Evolutionary conservation across 225 moss, liverwort and hornwort species (phyloP), one percentile per base, ranked within the genome.

Genomic region (Physcomitrium patens): DNA sequence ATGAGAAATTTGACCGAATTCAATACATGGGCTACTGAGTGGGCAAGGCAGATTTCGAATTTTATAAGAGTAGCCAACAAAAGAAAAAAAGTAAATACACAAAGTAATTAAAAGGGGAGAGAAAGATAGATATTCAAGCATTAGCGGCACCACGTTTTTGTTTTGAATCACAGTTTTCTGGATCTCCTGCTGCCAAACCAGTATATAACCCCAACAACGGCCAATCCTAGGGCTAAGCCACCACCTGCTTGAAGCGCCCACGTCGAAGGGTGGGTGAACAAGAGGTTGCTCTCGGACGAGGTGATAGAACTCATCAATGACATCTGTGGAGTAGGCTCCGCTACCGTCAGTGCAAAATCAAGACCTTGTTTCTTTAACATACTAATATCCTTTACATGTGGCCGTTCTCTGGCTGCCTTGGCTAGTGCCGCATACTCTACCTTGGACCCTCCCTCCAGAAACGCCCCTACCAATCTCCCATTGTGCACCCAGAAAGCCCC

Each of bases 361-460:
- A 94, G 61, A 10, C 97, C 94, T 28, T 87, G 86, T 15, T 51
- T 77, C 69, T 69, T 76, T 46, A 99, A 48, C 62, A 77, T 31
- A 5, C 53, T 16, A 1, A 88, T 18, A 41, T 93, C 90, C 44
- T 81, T 70, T 3, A 83, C 85, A 14, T 19, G 70, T 1, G 91
- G 93, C 50, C 90, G 83, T 24, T 86, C 87, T 58, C 93, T 78
- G 28, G 94, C 93, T 68, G 87, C 81, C 70, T 78, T 86, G 0
- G 81, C 79, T 67, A 94, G 60, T 15, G 94, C 93, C 12, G 16
- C 71, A 37, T 99, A 99, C 70, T 99, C 97, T 3, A 85, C 79
- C 75, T 93, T 91, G 42, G 89, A 87, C 4, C 97, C 97, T 47
- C 94, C 91, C 73, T 94, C 97, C 14, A 99, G 68, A 78, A 99